Conservation (phyloP, 768 basidiomycete genomes). For the Serendipita sp. region DNA sequence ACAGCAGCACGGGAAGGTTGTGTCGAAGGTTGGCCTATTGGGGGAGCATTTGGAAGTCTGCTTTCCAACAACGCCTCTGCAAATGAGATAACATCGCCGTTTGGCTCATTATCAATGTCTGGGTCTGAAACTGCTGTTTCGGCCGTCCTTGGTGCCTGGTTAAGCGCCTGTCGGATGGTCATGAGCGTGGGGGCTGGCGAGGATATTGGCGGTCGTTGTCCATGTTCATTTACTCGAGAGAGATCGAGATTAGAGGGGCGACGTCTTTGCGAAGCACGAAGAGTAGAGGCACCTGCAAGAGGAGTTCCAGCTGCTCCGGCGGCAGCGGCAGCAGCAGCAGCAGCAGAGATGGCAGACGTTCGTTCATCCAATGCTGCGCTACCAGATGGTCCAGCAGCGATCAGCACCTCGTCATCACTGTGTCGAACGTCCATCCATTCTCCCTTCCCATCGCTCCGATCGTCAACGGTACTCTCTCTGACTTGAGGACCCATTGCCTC, state of each 20-base stretch:
- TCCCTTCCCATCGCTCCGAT: constrained; percentile 26
- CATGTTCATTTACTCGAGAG: constrained; percentile 24
- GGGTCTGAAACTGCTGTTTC: constrained; percentile 12
- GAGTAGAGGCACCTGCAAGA: not conserved
- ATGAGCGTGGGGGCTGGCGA: constrained; percentile 48
- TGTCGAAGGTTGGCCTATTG: constrained; percentile 35
- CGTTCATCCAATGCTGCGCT: constrained; percentile 71
- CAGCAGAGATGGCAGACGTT: constrained; percentile 42
- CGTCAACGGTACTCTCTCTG: constrained; percentile 13
- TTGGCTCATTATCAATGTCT: constrained; percentile 12
- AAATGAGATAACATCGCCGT: constrained; percentile 50
- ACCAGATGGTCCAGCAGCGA: constrained; percentile 68
- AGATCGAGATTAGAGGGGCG: constrained; percentile 60
- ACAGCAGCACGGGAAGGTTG: constrained; percentile 25
- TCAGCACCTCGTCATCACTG: constrained; percentile 78
- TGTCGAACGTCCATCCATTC: constrained; percentile 48
- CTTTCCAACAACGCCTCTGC: constrained; percentile 65
- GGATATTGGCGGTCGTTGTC: constrained; percentile 25
- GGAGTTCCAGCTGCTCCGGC: constrained; percentile 5
- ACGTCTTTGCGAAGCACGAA: constrained; percentile 24
- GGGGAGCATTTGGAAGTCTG: constrained; percentile 57
- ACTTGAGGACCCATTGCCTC: not conserved
- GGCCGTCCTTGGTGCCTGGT: constrained; percentile 27
- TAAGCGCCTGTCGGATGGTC: constrained; percentile 49
- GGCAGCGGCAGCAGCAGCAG: constrained; percentile 15